Percentiles rank a stretch among this genome's conserved stretches.
phyloP scores from a whole-genome alignment of 768 basidiomycete genomes.

The Lentinula detonsa region DNA sequence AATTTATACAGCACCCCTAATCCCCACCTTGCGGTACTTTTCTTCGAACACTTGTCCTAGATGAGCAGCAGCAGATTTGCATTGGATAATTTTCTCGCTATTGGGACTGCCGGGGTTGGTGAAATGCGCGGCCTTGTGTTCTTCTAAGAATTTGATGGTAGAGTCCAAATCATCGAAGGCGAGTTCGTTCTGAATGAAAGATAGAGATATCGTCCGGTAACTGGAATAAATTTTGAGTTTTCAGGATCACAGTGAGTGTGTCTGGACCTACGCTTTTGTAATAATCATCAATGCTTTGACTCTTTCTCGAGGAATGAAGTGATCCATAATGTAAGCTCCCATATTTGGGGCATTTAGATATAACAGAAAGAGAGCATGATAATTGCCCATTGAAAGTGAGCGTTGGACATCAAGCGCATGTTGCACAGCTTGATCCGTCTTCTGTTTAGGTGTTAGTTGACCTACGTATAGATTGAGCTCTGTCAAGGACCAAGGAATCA shows the following conservation, averaged over 20 bases:
- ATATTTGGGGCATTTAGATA: conserved; percentile 88
- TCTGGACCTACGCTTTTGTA: conserved; percentile 77
- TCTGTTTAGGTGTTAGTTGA: conserved; percentile 93
- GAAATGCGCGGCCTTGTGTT: conserved; percentile 65
- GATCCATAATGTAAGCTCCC: conserved; percentile 99
- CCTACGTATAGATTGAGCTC: conserved; percentile 96
- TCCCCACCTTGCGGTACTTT: conserved; percentile 81
- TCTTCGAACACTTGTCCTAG: conserved; percentile 66
- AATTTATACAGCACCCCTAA: conserved; percentile 85
- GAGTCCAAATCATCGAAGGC: conserved; percentile 69
- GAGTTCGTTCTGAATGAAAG: conserved; percentile 75
- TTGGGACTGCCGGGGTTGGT: conserved; percentile 59
- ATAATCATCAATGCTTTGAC: conserved; percentile 83
- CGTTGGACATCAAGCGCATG: conserved; percentile 90
- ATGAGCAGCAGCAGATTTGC: conserved; percentile 50
- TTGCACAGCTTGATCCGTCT: conserved; percentile 67
- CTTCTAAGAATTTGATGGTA: conserved; percentile 61
- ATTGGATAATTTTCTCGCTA: conserved; percentile 62
- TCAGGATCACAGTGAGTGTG: neutral
- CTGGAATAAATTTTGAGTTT: conserved; percentile 34
- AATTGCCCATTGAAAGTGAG: conserved; percentile 88
- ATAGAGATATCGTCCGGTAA: conserved; percentile 73
- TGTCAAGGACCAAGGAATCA: conserved; percentile 23
- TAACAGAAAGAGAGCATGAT: conserved; percentile 84
- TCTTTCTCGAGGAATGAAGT: conserved; percentile 91